phyloP scores from a whole-genome alignment of 1,284 basidiomycete species.

The Ustilago esculenta region DNA sequence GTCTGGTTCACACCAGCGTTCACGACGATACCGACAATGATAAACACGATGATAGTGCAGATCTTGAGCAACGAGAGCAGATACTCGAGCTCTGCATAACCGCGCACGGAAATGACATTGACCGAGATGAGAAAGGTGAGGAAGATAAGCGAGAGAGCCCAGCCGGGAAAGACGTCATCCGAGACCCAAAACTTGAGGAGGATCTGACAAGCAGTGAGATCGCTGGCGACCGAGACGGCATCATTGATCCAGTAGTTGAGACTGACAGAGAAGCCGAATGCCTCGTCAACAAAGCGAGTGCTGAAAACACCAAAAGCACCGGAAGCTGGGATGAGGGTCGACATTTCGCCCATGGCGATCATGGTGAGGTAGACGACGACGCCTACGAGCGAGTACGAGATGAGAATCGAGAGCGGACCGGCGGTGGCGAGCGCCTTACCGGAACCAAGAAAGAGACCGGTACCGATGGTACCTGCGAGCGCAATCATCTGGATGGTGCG shows the following conservation, averaged over 20 bases:
- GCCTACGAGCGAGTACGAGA: slow-evolving; percentile 62
- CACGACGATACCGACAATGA: slow-evolving; percentile 51
- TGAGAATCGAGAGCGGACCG: slow-evolving; percentile 69
- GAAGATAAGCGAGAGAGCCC: slow-evolving; percentile 66
- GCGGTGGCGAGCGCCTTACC: slow-evolving; percentile 69
- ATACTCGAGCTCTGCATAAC: slow-evolving; percentile 74
- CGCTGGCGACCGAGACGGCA: slow-evolving; percentile 65
- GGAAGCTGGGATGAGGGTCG: slow-evolving; percentile 52
- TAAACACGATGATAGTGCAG: slow-evolving; percentile 34
- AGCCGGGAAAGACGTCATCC: slow-evolving; percentile 30
- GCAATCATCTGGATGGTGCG: slow-evolving; percentile 69
- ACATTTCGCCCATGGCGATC: slow-evolving; percentile 64
- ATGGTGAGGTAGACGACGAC: slow-evolving; percentile 67
- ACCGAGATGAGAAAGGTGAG: slow-evolving; percentile 65
- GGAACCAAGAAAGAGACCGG: slow-evolving; percentile 70
- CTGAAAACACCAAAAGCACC: slow-evolving; percentile 61
- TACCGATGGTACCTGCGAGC: slow-evolving; percentile 71
- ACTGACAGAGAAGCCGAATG: slow-evolving; percentile 35
- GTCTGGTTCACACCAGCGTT: slow-evolving; percentile 45
- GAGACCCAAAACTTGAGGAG: slow-evolving; percentile 43
- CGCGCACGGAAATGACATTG: slow-evolving; percentile 71
- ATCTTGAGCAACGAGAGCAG: slow-evolving; percentile 42
- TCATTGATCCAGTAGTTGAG: slow-evolving; percentile 56
- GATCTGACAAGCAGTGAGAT: slow-evolving; percentile 71
- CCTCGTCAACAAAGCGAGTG: slow-evolving; percentile 52